Evolutionary conservation across 2,329 filamentous ascomycete genomes (phyloP).

Genomic region (Byssoonygena ceratinophila): DNA sequence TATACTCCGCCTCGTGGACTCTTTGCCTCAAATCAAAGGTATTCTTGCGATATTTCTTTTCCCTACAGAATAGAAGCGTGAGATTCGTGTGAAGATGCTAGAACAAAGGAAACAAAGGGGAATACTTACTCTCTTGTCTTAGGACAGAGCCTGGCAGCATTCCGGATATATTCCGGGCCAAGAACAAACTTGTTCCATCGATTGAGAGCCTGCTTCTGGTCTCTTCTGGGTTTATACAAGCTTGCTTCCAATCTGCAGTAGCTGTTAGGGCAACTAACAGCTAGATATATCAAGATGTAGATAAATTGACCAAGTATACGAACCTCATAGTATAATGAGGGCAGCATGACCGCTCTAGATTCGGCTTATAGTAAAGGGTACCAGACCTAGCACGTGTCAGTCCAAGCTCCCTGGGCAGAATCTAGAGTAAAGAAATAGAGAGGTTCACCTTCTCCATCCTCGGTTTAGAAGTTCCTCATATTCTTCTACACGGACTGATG

Average conservation of each 20-base stretch:
- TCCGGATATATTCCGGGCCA: slow-evolving; percentile 39
- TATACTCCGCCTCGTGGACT: slow-evolving; percentile 39
- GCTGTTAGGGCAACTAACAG: not conserved
- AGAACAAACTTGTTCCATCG: slow-evolving; percentile 40
- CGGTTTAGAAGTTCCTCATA: slow-evolving; percentile 41
- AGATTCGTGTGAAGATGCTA: not conserved
- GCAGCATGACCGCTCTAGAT: slow-evolving; percentile 69
- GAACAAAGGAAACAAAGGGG: not conserved
- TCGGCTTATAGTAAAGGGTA: slow-evolving; percentile 42
- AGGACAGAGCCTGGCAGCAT: slow-evolving; percentile 38
- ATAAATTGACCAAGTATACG: not conserved
- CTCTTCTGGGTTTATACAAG: slow-evolving; percentile 35
- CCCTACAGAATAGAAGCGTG: slow-evolving; percentile 22
- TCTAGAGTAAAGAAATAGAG: not conserved
- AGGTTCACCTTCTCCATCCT: slow-evolving; percentile 39
- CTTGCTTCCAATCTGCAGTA: slow-evolving; percentile 32
- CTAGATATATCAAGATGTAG: not conserved
- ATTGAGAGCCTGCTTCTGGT: slow-evolving; percentile 41
- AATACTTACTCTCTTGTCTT: slow-evolving; percentile 34
- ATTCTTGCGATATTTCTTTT: slow-evolving; percentile 35
- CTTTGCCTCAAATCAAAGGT: slow-evolving; percentile 35
- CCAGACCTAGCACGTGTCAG: slow-evolving; percentile 34
- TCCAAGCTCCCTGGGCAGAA: no score
- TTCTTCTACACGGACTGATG: slow-evolving; percentile 36
- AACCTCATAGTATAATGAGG: slow-evolving; percentile 58